phyloP scores from a whole-genome alignment of 352 stramenopile genomes.

The Globisporangium splendens region DNA sequence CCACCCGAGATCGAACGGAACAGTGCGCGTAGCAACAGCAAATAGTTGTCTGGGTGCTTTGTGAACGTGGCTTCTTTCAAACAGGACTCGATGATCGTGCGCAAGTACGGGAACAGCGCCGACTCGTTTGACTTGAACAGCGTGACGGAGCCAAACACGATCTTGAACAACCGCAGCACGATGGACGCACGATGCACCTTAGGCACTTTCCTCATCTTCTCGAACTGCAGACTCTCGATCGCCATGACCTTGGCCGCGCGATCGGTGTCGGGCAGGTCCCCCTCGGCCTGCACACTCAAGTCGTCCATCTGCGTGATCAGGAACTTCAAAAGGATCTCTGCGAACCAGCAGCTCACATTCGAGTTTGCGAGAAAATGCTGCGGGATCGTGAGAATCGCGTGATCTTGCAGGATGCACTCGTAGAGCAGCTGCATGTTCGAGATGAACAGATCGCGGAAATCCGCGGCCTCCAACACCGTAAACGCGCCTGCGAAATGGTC shows the following conservation, averaged over 20 bases:
- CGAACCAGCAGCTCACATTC: constrained; percentile 93
- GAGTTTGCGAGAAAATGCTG: constrained; percentile 94
- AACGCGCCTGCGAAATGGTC: constrained; percentile 97
- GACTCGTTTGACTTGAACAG: constrained; percentile 96
- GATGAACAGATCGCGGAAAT: constrained; percentile 91
- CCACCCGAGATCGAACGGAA: constrained; percentile 96
- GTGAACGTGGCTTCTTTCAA: constrained; percentile 89
- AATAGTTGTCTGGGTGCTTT: constrained; percentile 93
- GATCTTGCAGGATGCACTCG: constrained; percentile 91
- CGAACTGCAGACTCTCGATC: constrained; percentile 73
- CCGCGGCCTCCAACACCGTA: constrained; percentile 93
- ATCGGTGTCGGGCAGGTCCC: constrained; percentile 73
- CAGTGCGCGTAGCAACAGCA: constrained; percentile 91
- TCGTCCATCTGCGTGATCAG: constrained; percentile 93
- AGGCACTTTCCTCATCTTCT: constrained; percentile 70
- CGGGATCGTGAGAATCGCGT: constrained; percentile 92
- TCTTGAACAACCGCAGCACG: constrained; percentile 92
- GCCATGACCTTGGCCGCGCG: constrained; percentile 70
- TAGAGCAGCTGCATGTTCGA: constrained; percentile 90
- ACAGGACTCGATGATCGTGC: constrained; percentile 92
- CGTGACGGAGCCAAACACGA: constrained; percentile 95
- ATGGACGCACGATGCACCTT: constrained; percentile 80
- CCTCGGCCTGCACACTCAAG: constrained; percentile 79
- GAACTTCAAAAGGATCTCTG: constrained; percentile 93
- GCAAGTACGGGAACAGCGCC: constrained; percentile 91